A percentile compares a stretch with the other conserved stretches of the same genome.
phyloP scores from a whole-genome alignment of 495 filamentous ascomycete genomes.

The Amniculicola lignicola region DNA sequence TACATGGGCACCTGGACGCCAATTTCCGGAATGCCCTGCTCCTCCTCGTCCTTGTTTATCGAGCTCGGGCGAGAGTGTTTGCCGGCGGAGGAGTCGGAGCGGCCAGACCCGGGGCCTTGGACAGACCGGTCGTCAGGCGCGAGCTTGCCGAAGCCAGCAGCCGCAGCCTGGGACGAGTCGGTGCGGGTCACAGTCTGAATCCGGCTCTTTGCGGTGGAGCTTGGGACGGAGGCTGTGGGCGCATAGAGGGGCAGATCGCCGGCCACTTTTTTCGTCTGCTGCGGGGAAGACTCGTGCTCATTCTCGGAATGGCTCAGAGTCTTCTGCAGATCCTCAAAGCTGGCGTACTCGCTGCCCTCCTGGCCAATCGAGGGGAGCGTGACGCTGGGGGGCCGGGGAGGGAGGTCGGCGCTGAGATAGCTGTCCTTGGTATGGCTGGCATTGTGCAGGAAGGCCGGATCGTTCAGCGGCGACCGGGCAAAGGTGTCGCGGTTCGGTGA shows the following conservation, averaged over 20 bases:
- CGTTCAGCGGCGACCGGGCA: constrained; percentile 83
- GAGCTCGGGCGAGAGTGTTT: constrained; percentile 47
- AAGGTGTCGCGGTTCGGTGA: constrained; percentile 76
- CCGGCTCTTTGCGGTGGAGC: constrained; percentile 71
- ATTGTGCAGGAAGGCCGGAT: constrained; percentile 51
- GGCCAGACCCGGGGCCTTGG: constrained; percentile 20
- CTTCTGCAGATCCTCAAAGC: constrained; percentile 47
- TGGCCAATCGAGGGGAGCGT: constrained; percentile 81
- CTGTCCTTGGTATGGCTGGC: constrained; percentile 43
- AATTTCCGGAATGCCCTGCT: constrained; percentile 87
- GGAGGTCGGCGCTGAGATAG: constrained; percentile 49
- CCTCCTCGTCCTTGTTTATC: constrained; percentile 56
- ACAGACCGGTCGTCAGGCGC: constrained; percentile 55
- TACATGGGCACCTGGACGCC: constrained; percentile 91
- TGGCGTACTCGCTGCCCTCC: constrained; percentile 85
- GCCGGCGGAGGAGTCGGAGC: constrained; percentile 51
- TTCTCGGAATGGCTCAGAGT: constrained; percentile 2
- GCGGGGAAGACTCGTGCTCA: constrained; percentile 41
- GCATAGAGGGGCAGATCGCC: constrained; percentile 83
- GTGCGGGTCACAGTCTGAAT: constrained; percentile 82
- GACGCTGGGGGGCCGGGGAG: constrained; percentile 68
- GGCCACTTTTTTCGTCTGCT: constrained; percentile 73
- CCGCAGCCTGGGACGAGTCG: constrained; percentile 77
- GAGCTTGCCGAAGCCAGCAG: constrained; percentile 73
- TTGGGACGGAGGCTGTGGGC: constrained; percentile 81